phyloP scores from a whole-genome alignment of 2,329 filamentous ascomycete genomes.

The Venturia effusa region DNA sequence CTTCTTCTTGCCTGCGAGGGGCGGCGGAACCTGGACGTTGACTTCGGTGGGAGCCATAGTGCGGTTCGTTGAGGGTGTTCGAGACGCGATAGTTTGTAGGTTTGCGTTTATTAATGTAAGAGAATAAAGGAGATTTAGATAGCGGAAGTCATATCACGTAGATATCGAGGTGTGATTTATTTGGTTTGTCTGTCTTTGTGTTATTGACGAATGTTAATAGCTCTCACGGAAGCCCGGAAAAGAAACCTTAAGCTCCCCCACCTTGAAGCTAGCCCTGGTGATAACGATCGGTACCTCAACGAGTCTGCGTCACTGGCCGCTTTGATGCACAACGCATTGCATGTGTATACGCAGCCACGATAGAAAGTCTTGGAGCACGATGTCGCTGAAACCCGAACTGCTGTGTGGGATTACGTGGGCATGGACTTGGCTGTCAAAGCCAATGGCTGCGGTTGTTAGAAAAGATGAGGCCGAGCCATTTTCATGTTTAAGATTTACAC shows the following conservation, averaged over 20 bases:
- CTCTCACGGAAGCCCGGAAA: neutral
- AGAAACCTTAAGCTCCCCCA: neutral
- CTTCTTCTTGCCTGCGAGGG: slow-evolving; percentile 35
- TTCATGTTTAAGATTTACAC: neutral
- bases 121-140: neutral
- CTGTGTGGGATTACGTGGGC: neutral
- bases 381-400: neutral
- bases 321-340: neutral
- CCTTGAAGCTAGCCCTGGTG: neutral
- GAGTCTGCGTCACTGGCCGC: neutral
- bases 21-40: slow-evolving; percentile 5
- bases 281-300: neutral
- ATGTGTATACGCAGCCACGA: neutral
- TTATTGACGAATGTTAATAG: neutral
- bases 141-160: neutral
- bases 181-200: neutral
- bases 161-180: neutral
- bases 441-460: neutral
- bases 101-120: neutral
- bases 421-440: neutral
- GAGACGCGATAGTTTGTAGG: neutral
- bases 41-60: neutral
- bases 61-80: neutral
- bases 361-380: neutral
- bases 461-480: neutral